Evolutionary conservation across 148 eudicot species (phyloP).

Genomic region (Talinum fruticosum): DNA sequence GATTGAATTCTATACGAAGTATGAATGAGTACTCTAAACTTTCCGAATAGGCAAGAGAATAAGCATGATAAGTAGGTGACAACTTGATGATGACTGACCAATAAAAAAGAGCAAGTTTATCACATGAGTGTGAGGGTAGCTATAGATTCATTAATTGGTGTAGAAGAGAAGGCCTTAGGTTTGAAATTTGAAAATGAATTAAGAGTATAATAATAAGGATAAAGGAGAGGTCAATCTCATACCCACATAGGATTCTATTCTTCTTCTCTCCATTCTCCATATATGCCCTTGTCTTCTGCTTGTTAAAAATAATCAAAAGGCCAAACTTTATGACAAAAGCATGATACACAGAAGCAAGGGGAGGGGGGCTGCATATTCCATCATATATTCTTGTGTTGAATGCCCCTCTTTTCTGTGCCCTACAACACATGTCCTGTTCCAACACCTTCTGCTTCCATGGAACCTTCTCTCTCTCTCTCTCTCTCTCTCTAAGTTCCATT

Average conservation of each 20-base stretch:
- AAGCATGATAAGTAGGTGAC: neutral
- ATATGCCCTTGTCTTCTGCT: conserved; percentile 18
- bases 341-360: conserved; percentile 6
- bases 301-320: neutral
- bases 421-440: conserved; percentile 14
- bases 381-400: neutral
- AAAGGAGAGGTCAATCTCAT: conserved; percentile 12
- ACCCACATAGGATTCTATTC: conserved; percentile 35
- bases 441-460: too few relatives aligned
- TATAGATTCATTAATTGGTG: conserved; percentile 11
- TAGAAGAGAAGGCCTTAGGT: conserved; percentile 5
- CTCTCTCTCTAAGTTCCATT: too few relatives aligned
- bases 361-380: conserved; percentile 3
- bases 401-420: too few relatives aligned
- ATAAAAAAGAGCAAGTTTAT: conserved; percentile 3
- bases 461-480: too few relatives aligned
- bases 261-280: conserved; percentile 9
- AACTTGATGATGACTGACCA: neutral
- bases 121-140: neutral
- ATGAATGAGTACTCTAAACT: too few relatives aligned
- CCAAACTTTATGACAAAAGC: conserved; percentile 29
- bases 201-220: neutral
- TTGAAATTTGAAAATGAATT: conserved; percentile 13
- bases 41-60: too few relatives aligned
- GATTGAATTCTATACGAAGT: too few relatives aligned